Conservation (phyloP, 208 protist genomes). For the Crithidia expoeki region DNA sequence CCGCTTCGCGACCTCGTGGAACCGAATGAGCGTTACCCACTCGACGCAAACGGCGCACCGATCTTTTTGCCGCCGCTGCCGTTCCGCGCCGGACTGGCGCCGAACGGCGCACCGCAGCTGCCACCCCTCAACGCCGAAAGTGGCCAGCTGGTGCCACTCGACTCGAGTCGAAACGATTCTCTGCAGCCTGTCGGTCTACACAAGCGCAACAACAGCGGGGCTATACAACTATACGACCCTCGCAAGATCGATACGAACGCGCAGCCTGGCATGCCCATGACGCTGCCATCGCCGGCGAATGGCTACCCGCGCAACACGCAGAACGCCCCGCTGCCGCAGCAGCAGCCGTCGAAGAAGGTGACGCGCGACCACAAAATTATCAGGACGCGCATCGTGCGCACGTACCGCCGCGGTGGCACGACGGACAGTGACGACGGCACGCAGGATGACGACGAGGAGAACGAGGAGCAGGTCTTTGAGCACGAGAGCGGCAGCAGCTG, state of each 20-base stretch:
- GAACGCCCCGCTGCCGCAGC: slow-evolving; percentile 6
- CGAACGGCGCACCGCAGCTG: not conserved
- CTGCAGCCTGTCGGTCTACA: not conserved
- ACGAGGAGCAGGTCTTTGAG: not conserved
- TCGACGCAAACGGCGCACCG: slow-evolving; percentile 15
- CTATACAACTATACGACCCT: slow-evolving; percentile 11
- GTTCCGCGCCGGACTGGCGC: slow-evolving; percentile 5
- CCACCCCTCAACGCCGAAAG: not conserved
- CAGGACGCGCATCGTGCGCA: slow-evolving; percentile 26
- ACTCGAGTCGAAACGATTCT: not conserved
- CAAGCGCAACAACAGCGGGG: not conserved
- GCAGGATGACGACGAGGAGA: not conserved
- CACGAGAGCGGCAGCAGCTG: slow-evolving; percentile 18
- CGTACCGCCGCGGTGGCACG: slow-evolving; percentile 45
- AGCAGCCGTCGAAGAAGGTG: slow-evolving; percentile 14
- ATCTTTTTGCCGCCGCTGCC: slow-evolving; percentile 22
- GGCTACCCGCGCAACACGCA: slow-evolving; percentile 8
- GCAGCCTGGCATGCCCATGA: slow-evolving; percentile 20
- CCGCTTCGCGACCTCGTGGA: slow-evolving; percentile 19
- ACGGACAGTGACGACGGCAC: not conserved
- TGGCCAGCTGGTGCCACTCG: slow-evolving; percentile 10
- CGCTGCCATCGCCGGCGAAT: slow-evolving; percentile 1
- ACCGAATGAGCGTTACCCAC: slow-evolving; percentile 4
- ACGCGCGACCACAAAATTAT: slow-evolving; percentile 26
- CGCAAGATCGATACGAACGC: slow-evolving; percentile 1